phyloP scores from a whole-genome alignment of 2,329 filamentous ascomycete species.

The Verticillium tricorpus region DNA sequence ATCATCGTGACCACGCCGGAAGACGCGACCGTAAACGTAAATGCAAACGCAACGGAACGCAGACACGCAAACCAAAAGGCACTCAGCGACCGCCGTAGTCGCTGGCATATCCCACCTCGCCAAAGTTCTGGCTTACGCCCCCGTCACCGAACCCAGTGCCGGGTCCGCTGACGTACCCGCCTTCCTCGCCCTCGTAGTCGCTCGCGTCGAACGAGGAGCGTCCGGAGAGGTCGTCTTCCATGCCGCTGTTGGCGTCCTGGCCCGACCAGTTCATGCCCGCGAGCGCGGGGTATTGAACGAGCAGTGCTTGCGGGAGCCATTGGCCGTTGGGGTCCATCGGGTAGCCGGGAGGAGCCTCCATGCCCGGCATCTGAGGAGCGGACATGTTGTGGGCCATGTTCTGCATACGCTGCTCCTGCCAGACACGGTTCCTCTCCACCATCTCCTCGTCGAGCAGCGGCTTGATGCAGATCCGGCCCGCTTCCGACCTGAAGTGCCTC shows the following conservation, averaged over 20 bases:
- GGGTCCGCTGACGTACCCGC: conserved; percentile 61
- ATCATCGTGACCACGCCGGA: not conserved
- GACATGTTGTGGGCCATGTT: conserved; percentile 58
- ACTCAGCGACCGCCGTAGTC: conserved; percentile 34
- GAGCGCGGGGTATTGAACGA: conserved; percentile 91
- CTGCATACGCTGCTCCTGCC: conserved; percentile 68
- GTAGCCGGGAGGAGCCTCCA: conserved; percentile 57
- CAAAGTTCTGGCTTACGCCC: conserved; percentile 49
- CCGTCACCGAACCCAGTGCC: conserved; percentile 57
- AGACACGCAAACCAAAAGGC: not conserved
- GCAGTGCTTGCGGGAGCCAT: conserved; percentile 80
- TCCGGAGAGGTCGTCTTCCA: conserved; percentile 73
- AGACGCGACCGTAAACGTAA: not conserved
- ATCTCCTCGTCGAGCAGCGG: conserved; percentile 95
- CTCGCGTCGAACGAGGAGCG: conserved; percentile 79
- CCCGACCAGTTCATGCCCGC: conserved; percentile 80
- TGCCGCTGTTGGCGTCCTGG: conserved; percentile 61
- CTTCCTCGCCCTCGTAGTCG: conserved; percentile 69
- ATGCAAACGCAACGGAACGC: not conserved
- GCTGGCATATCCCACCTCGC: conserved; percentile 49
- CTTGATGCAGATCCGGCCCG: conserved; percentile 93
- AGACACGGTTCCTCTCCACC: conserved; percentile 69
- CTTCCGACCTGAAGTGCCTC: conserved; percentile 91
- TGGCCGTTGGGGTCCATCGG: conserved; percentile 51
- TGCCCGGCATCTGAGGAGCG: conserved; percentile 45